Evolutionary conservation across 768 basidiomycete genomes (phyloP), one percentile per base, ranked within the genome.

Genomic region (Rhizopogon vinicolor): DNA sequence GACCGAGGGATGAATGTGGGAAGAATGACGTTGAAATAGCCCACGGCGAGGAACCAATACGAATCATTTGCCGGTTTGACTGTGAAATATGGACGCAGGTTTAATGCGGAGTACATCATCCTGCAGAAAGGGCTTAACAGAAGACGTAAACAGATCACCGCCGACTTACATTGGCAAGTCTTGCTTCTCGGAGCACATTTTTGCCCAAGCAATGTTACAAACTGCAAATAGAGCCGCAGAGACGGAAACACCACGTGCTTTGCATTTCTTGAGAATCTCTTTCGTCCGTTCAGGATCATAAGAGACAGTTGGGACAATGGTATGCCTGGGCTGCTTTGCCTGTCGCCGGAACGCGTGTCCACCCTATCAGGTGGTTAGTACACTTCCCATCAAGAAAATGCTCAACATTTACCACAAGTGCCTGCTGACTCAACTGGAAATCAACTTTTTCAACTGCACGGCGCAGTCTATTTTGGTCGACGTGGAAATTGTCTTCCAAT

Each of bases 51-150:
- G 74, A 85, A 89, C 85, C 87, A 91, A 72, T 89, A 89, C 10
- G 89, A 91, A 57, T 80, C 77, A 59, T 78, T 73, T 18, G 74
- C 63, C 3, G 75, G 63, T 50, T 73, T 75, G 53, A 74, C 71
- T 41, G 72, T 62, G 41, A 84, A 71, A 64, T 81, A 78, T 5
- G 86, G 83, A 3, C 91, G 81, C 40, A 92, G 72, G 68, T 93
- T 93, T 48, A 92, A 74, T 12, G 92, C 90, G 7, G 89, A 89
- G 68, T 94, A 94, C 81, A 93, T 85, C 83, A 93, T 82, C 54
- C 84, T 86, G 55, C 35, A 44, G 41, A 52, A 5, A 31, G 28
- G 12, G 7, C 39, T 54, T 14, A 28, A 41, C 9, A 19, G 7
- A 18, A 53, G 39, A 31, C 18, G 29, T 19, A 8, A 31, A 22